A percentile compares a stretch with the other conserved stretches of the same genome.
These are phyloP conservation scores for Stylosanthes scabra DNA, from an alignment of 331 rosid genomes.

Conservation along the genomic window DNA sequence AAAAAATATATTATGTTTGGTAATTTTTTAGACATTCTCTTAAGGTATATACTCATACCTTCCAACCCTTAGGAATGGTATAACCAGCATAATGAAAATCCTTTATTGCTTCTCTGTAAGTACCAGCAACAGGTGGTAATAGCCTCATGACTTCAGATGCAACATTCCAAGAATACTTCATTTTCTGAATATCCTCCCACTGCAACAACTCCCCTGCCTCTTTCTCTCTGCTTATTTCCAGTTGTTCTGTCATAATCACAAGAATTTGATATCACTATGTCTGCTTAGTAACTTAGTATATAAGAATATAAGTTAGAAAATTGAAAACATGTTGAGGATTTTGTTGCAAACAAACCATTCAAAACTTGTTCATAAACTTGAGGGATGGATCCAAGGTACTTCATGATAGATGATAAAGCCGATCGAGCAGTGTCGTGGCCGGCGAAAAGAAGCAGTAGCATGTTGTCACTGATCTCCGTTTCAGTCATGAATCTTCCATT, in stretches of 20 bases:
- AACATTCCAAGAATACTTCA: conserved; percentile 65
- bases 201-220: conserved; percentile 48
- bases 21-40: too few relatives aligned
- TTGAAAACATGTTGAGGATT: conserved; percentile 5
- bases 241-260: conserved; percentile 40
- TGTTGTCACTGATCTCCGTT: conserved; percentile 54
- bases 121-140: conserved; percentile 47
- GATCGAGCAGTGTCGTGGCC: conserved; percentile 58
- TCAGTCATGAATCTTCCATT: conserved; percentile 57
- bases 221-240: conserved; percentile 49
- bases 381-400: conserved; percentile 49
- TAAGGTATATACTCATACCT: too few relatives aligned
- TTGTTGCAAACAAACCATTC: conserved; percentile 44
- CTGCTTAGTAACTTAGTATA: too few relatives aligned
- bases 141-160: conserved; percentile 53
- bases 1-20: too few relatives aligned
- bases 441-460: conserved; percentile 49
- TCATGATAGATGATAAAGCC: conserved; percentile 45
- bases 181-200: conserved; percentile 63
- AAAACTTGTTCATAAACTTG: conserved; percentile 50
- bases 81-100: conserved; percentile 52
- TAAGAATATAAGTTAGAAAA: not conserved
- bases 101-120: conserved; percentile 49
- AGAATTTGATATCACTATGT: not conserved
- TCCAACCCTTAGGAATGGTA: conserved; percentile 62